Evolutionary conservation across 306 rosid genomes (phyloP).

Genomic region (Acacia confusa): DNA sequence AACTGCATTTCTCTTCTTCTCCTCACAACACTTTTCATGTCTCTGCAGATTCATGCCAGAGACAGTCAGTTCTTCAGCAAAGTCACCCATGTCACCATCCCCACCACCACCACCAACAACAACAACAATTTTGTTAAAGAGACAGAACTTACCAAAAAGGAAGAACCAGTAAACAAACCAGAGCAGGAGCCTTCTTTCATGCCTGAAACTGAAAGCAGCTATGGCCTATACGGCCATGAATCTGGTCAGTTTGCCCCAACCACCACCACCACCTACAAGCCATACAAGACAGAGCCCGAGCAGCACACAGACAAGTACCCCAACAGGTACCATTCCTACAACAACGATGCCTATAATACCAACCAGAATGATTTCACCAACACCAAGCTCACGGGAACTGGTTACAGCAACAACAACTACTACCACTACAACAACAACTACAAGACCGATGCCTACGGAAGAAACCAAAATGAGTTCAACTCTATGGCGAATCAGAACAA

Average conservation of each 20-base stretch:
- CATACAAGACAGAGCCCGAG: slow-evolving; percentile 44
- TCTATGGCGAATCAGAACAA: slow-evolving; percentile 36
- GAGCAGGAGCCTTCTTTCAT: slow-evolving; percentile 63
- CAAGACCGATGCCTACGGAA: slow-evolving; percentile 33
- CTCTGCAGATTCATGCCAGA: slow-evolving; percentile 62
- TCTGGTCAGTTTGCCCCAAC: slow-evolving; percentile 51
- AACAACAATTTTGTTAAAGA: slow-evolving; percentile 43
- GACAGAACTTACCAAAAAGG: slow-evolving; percentile 41
- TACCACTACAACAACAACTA: slow-evolving; percentile 23
- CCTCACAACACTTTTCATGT: slow-evolving; percentile 47
- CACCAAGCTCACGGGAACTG: slow-evolving; percentile 21
- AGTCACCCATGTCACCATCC: slow-evolving; percentile 39
- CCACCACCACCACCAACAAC: slow-evolving; percentile 19
- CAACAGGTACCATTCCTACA: slow-evolving; percentile 39
- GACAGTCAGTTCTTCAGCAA: slow-evolving; percentile 90
- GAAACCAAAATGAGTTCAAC: slow-evolving; percentile 39
- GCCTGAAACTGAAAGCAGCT: slow-evolving; percentile 64
- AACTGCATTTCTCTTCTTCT: slow-evolving; percentile 42
- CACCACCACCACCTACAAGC: slow-evolving; percentile 22
- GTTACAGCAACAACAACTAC: slow-evolving; percentile 28
- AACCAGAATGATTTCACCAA: slow-evolving; percentile 34
- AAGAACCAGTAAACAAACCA: slow-evolving; percentile 42
- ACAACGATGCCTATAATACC: slow-evolving; percentile 34
- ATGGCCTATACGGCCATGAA: slow-evolving; percentile 92
- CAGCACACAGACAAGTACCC: slow-evolving; percentile 35